Conservation (phyloP, 768 basidiomycete species). For the Lentinula edodes region DNA sequence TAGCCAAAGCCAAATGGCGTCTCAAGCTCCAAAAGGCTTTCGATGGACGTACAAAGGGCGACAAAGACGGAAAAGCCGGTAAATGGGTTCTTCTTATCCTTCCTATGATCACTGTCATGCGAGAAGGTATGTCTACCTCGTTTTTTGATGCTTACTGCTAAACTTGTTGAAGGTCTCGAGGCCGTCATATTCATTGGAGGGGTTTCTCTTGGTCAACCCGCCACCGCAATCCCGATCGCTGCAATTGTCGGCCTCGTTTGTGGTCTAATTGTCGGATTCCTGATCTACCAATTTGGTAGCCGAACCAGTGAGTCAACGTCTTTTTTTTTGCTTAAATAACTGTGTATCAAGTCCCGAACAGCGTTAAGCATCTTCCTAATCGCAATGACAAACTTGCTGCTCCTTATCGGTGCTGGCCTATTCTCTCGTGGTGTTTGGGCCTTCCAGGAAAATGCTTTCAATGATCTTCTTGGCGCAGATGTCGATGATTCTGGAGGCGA, state of each 20-base stretch:
- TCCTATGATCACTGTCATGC: conserved; percentile 86
- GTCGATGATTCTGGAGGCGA: conserved; percentile 62
- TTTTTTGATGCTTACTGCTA: neutral
- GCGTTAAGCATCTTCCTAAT: conserved; percentile 86
- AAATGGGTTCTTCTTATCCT: conserved; percentile 89
- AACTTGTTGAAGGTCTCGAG: conserved; percentile 54
- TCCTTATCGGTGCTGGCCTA: conserved; percentile 92
- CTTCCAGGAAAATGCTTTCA: conserved; percentile 68
- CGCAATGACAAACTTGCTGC: conserved; percentile 84
- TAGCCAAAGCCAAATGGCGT: conserved; percentile 90
- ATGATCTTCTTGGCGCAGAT: conserved; percentile 63
- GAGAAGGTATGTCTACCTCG: conserved; percentile 58
- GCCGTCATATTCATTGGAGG: conserved; percentile 93
- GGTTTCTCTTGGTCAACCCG: conserved; percentile 80
- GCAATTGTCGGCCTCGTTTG: conserved; percentile 79
- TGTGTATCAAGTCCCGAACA: conserved; percentile 8
- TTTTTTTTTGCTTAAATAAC: neutral
- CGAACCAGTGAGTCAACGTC: conserved; percentile 49
- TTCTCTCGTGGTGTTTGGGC: conserved; percentile 74
- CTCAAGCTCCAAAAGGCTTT: conserved; percentile 83
- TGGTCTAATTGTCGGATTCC: conserved; percentile 66
- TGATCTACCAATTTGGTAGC: conserved; percentile 79
- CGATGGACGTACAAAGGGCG: conserved; percentile 31
- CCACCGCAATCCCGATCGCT: conserved; percentile 84
- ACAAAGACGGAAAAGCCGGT: conserved; percentile 45